Conservation (phyloP, 202 grass and related monocot genomes). For the Elaeis oleifera region DNA sequence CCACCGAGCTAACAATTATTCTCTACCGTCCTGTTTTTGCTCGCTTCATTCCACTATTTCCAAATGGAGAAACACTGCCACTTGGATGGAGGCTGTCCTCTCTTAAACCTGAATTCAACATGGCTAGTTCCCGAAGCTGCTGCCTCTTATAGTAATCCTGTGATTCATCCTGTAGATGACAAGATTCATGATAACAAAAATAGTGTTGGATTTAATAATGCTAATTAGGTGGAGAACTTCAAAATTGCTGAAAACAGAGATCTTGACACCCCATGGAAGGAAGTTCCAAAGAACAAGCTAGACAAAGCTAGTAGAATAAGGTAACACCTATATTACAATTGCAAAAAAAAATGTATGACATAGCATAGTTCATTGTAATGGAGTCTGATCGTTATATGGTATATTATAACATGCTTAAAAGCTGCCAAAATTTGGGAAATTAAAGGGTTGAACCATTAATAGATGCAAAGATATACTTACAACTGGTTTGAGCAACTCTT, state of each 20-base stretch:
- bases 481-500: conserved; percentile 90
- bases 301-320: too few species aligned
- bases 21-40: conserved; percentile 38
- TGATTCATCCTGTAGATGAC: conserved; percentile 66
- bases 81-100: conserved; percentile 70
- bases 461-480: conserved; percentile 31
- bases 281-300: too few species aligned
- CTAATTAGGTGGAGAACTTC: too few species aligned
- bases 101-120: conserved; percentile 80
- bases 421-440: too few species aligned
- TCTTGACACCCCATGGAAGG: too few species aligned
- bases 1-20: background rate
- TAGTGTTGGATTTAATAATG: too few species aligned
- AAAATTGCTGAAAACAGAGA: too few species aligned
- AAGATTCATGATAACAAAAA: too few species aligned
- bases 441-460: conserved; percentile 1
- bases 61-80: conserved; percentile 63
- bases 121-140: conserved; percentile 83
- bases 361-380: too few species aligned
- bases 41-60: conserved; percentile 76
- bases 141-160: conserved; percentile 98
- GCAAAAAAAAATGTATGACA: too few species aligned
- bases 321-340: too few species aligned
- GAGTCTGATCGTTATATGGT: too few species aligned
- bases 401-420: background rate